Evolutionary conservation across 2,329 filamentous ascomycete genomes (phyloP).

Genomic region (Fusarium tjaetaba): DNA sequence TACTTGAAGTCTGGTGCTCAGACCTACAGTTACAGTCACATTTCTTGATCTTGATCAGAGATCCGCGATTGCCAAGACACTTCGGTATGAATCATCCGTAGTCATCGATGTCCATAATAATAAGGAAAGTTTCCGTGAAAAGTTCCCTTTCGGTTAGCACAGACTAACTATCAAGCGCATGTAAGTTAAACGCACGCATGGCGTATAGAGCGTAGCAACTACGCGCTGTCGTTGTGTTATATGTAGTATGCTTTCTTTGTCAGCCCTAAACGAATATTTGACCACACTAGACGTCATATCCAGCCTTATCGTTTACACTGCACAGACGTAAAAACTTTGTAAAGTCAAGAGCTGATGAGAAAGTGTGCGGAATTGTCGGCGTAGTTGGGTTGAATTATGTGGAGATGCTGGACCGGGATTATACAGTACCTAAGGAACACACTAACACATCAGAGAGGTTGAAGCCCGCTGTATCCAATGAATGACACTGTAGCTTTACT

Average conservation of each 20-base stretch:
- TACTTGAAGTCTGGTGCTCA: background rate
- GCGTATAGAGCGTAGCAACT: background rate
- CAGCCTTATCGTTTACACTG: conserved; percentile 14
- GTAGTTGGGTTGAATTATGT: background rate
- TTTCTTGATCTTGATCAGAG: background rate
- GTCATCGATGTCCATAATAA: background rate
- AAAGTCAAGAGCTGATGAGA: background rate
- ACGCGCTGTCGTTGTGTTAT: background rate
- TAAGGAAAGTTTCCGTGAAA: background rate
- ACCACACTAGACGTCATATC: conserved; percentile 7
- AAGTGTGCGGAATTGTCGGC: conserved; percentile 17
- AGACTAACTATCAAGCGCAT: background rate
- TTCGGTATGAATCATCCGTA: background rate
- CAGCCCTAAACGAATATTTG: conserved; percentile 8
- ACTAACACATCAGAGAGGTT: background rate
- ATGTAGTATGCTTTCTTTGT: background rate
- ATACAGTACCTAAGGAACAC: background rate
- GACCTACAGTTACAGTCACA: background rate
- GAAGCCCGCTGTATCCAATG: background rate
- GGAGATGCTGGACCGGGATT: background rate
- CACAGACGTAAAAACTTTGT: background rate
- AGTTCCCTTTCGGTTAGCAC: background rate
- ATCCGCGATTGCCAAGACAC: conserved; percentile 19
- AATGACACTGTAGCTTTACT: background rate
- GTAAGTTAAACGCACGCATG: background rate